A percentile compares a stretch with the other conserved stretches of the same genome.
Conservation (phyloP, 768 basidiomycete genomes). For the Crassisporium funariophilum region DNA sequence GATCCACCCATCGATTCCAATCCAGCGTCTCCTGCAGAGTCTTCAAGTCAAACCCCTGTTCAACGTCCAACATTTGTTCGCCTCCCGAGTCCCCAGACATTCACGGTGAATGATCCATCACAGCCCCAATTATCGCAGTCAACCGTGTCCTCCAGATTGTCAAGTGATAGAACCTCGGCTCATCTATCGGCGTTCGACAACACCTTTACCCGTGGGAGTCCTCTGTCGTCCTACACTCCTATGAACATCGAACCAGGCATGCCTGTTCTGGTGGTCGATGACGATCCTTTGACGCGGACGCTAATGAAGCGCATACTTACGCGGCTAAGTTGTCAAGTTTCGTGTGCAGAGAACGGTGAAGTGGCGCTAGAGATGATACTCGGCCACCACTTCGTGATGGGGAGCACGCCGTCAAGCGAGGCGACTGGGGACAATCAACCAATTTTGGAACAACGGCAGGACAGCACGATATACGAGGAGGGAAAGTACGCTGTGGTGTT, state of each 20-base stretch:
- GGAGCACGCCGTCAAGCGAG: constrained; percentile 43
- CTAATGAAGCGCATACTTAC: constrained; percentile 80
- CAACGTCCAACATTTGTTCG: constrained; percentile 42
- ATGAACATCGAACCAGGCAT: constrained; percentile 52
- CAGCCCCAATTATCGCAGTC: too few species aligned
- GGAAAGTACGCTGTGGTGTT: constrained; percentile 51
- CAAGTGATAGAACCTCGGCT: constrained; percentile 25
- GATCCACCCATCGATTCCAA: neutral
- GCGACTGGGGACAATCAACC: constrained; percentile 35
- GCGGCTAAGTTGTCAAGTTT: constrained; percentile 78
- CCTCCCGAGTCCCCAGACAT: constrained; percentile 36
- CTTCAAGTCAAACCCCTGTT: constrained; percentile 8
- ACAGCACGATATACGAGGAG: constrained; percentile 26
- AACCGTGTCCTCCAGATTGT: constrained; percentile 23
- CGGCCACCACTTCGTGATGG: constrained; percentile 32
- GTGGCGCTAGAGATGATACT: constrained; percentile 74
- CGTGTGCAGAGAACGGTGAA: constrained; percentile 83
- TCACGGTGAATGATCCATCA: constrained; percentile 27
- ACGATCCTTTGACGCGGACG: constrained; percentile 77
- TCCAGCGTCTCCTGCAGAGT: constrained; percentile 5
- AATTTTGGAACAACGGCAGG: constrained; percentile 38
- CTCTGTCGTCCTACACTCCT: constrained; percentile 37
- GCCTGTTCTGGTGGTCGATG: constrained; percentile 79
- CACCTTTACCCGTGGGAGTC: constrained; percentile 38
- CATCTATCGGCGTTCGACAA: constrained; percentile 42